These are phyloP conservation scores for Debaryomycetaceae sp. DNA, from an alignment of 1,139 yeast genomes.

Conservation along the genomic window DNA sequence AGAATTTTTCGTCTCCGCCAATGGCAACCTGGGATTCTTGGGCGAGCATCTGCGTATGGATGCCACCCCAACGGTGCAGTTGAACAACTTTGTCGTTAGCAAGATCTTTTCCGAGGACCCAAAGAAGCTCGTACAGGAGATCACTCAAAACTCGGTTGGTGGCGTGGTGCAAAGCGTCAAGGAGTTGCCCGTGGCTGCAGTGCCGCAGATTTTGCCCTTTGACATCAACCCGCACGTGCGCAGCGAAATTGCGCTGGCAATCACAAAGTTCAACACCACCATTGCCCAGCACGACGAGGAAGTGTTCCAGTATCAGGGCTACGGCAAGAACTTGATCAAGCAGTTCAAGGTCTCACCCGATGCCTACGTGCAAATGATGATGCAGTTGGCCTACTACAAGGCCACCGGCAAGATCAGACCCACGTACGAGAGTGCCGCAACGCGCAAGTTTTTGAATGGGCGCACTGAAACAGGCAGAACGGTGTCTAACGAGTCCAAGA, in stretches of 20 bases:
- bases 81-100: constrained; percentile 72
- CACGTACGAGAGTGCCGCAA: constrained; percentile 94
- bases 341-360: constrained; percentile 70
- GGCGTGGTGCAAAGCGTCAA: constrained; percentile 19
- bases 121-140: constrained; percentile 24
- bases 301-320: constrained; percentile 67
- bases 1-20: constrained; percentile 76
- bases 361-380: constrained; percentile 70
- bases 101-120: constrained; percentile 49
- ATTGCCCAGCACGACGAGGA: constrained; percentile 55
- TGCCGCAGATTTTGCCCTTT: constrained; percentile 29
- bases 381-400: constrained; percentile 77
- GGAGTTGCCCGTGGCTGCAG: constrained; percentile 14
- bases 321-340: constrained; percentile 69
- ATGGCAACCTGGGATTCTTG: constrained; percentile 86
- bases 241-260: constrained; percentile 52
- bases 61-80: constrained; percentile 90
- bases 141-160: too few relatives aligned
- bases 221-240: constrained; percentile 52
- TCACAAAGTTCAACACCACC: constrained; percentile 48
- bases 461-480: constrained; percentile 96
- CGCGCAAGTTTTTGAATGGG: constrained; percentile 83
- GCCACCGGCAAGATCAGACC: constrained; percentile 79
- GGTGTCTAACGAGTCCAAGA: constrained; percentile 71
- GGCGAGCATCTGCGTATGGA: constrained; percentile 99